phyloP scores from a whole-genome alignment of 2,329 filamentous ascomycete species.

The Coniochaeta ligniaria region DNA sequence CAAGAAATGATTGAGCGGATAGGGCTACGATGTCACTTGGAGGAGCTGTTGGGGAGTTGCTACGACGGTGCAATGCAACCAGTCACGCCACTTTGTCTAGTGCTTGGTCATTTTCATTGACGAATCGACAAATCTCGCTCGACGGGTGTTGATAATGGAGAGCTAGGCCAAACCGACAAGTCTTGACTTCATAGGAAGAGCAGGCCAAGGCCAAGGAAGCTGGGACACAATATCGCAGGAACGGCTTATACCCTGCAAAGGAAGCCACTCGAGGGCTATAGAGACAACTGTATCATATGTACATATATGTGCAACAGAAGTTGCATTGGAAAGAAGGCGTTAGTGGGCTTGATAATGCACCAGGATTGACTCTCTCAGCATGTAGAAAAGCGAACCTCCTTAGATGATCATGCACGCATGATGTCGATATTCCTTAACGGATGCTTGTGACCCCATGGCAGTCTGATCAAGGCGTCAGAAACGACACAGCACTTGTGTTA shows the following conservation, averaged over 20 bases:
- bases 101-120: no score
- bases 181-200: no score
- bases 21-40: not conserved
- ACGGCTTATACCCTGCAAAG: not conserved
- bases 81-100: no score
- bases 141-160: no score
- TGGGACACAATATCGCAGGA: not conserved
- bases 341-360: not conserved
- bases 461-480: not conserved
- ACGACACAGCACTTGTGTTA: no score
- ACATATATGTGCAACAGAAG: not conserved
- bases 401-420: no score
- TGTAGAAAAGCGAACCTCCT: no score
- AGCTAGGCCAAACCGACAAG: no score
- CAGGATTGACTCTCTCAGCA: not conserved
- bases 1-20: slow-evolving; percentile 3
- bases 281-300: not conserved
- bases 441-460: no score
- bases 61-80: not conserved
- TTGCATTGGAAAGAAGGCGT: not conserved
- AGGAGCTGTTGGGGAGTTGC: not conserved
- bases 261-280: slow-evolving; percentile 3
- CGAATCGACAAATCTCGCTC: no score
- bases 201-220: no score
- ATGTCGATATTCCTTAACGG: no score